Conservation (phyloP, 129 eudicot species). For the Helianthus annuus region DNA sequence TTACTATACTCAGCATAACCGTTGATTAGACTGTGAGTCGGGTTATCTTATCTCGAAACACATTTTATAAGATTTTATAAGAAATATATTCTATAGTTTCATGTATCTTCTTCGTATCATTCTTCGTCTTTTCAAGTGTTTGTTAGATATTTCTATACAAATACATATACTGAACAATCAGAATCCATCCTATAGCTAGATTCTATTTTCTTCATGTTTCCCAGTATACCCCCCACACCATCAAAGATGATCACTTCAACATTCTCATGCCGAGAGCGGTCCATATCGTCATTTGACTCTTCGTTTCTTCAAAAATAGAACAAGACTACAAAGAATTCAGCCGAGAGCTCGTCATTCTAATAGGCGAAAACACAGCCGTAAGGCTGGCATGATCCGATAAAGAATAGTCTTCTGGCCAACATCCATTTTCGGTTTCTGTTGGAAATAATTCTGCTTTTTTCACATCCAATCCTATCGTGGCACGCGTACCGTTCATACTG, state of each 20-base stretch:
- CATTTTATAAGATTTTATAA: background rate
- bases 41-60: background rate
- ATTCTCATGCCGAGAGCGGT: slow-evolving; percentile 14
- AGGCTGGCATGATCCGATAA: slow-evolving; percentile 97
- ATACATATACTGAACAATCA: background rate
- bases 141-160: slow-evolving; percentile 8
- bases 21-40: too few relatives aligned
- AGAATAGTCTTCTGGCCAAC: slow-evolving; percentile 94
- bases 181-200: slow-evolving; percentile 2
- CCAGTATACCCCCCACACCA: slow-evolving; percentile 26
- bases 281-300: slow-evolving; percentile 19
- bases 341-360: slow-evolving; percentile 67
- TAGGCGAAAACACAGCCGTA: slow-evolving; percentile 82
- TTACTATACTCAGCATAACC: too few relatives aligned
- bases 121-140: slow-evolving; percentile 1
- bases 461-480: slow-evolving; percentile 71
- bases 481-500: slow-evolving; percentile 34
- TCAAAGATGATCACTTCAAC: slow-evolving; percentile 17
- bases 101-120: slow-evolving; percentile 4
- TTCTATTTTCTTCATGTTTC: slow-evolving; percentile 6
- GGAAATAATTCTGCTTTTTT: slow-evolving; percentile 86
- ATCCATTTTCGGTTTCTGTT: slow-evolving; percentile 88
- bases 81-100: background rate
- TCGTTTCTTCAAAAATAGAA: slow-evolving; percentile 22
- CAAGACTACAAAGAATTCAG: slow-evolving; percentile 34